Evolutionary conservation across 768 basidiomycete genomes (phyloP).

Genomic region (Lactarius sp.): DNA sequence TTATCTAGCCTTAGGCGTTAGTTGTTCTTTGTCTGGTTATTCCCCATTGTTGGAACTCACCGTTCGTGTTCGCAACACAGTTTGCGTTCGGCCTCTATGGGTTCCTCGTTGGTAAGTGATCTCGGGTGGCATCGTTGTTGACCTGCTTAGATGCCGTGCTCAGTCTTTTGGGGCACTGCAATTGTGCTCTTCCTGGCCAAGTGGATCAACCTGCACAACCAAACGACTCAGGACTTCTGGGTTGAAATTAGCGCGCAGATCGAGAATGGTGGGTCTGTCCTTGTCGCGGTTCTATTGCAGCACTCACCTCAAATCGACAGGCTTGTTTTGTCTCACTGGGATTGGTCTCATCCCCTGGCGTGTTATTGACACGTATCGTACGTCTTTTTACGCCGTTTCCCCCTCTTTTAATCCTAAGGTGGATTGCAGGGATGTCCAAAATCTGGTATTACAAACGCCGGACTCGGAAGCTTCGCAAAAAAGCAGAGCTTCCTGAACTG

Average conservation of each 20-base stretch:
- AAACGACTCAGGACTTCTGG: slow-evolving; percentile 72
- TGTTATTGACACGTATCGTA: slow-evolving; percentile 70
- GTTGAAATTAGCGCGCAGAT: slow-evolving; percentile 74
- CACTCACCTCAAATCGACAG: slow-evolving; percentile 32
- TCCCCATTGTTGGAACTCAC: neutral
- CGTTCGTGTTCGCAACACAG: slow-evolving; percentile 29
- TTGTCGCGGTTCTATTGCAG: neutral
- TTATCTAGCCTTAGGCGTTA: slow-evolving; percentile 58
- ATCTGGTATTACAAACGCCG: slow-evolving; percentile 71
- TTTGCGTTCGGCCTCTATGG: slow-evolving; percentile 71
- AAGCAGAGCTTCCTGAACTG: slow-evolving; percentile 61
- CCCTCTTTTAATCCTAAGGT: neutral
- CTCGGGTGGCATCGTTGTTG: neutral
- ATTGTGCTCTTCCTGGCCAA: slow-evolving; percentile 68
- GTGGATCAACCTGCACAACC: slow-evolving; percentile 67
- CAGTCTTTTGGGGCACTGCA: slow-evolving; percentile 84
- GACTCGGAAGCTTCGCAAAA: slow-evolving; percentile 52
- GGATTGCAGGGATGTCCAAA: slow-evolving; percentile 52
- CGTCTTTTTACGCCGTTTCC: slow-evolving; percentile 9
- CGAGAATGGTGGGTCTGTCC: slow-evolving; percentile 50
- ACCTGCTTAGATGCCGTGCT: slow-evolving; percentile 6
- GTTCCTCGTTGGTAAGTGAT: slow-evolving; percentile 55
- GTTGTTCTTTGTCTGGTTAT: slow-evolving; percentile 27
- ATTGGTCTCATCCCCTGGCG: slow-evolving; percentile 77
- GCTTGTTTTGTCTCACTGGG: slow-evolving; percentile 75